Evolutionary conservation across 163 green algal genomes (phyloP).

Genomic region (Chlorella variabilis): DNA sequence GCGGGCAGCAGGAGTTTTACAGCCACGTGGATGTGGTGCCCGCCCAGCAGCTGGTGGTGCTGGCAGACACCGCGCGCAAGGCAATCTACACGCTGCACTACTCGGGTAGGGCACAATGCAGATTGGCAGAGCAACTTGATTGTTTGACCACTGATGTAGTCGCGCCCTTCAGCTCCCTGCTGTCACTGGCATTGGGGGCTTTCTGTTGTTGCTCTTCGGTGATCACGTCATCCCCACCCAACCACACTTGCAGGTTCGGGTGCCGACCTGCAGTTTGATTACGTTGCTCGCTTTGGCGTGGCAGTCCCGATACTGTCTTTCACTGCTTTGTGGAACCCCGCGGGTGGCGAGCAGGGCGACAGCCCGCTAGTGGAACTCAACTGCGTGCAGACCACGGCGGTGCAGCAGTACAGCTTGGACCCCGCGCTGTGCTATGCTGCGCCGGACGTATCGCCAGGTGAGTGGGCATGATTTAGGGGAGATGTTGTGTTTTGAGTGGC

Average conservation of each 20-base stretch:
- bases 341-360: conserved; percentile 27
- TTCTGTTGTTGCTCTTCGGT: too few species aligned
- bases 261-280: conserved; percentile 59
- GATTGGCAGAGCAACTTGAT: neutral
- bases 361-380: conserved; percentile 58
- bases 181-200: too few species aligned
- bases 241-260: conserved; percentile 17
- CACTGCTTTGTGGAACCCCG: conserved; percentile 45
- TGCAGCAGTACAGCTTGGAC: conserved; percentile 89
- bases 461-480: too few species aligned
- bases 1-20: conserved; percentile 7
- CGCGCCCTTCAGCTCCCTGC: too few species aligned
- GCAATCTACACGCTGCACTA: conserved; percentile 72
- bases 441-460: neutral
- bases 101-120: neutral
- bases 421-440: conserved; percentile 50
- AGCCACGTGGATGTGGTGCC: conserved; percentile 50
- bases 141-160: too few species aligned
- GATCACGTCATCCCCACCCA: too few species aligned
- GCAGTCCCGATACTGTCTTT: conserved; percentile 80
- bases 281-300: conserved; percentile 72
- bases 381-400: conserved; percentile 78
- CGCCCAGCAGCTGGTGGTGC: conserved; percentile 60
- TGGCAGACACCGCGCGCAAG: conserved; percentile 74
- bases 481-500: too few species aligned